phyloP scores from a whole-genome alignment of 2,329 filamentous ascomycete species.

The Nemania sp. region DNA sequence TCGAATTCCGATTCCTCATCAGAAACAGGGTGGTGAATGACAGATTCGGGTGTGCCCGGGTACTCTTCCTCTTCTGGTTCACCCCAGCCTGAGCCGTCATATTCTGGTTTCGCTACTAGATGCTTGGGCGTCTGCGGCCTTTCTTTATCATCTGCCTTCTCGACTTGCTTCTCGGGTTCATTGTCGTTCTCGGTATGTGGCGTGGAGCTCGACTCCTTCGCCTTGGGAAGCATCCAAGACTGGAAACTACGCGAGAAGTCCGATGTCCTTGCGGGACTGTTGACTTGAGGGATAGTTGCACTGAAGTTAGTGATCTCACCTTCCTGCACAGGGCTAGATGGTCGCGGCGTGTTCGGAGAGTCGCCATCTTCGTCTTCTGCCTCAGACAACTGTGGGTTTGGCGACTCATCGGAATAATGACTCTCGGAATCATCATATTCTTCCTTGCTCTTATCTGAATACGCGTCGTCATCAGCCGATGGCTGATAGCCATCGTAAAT shows the following conservation, averaged over 20 bases:
- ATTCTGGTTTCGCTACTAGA: slow-evolving; percentile 61
- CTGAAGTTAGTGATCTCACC: slow-evolving; percentile 40
- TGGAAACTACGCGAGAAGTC: slow-evolving; percentile 52
- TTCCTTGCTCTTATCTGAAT: slow-evolving; percentile 41
- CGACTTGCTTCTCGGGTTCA: slow-evolving; percentile 45
- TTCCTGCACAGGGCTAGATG: slow-evolving; percentile 46
- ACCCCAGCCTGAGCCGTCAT: slow-evolving; percentile 61
- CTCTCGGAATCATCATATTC: slow-evolving; percentile 59
- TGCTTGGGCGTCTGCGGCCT: slow-evolving; percentile 54
- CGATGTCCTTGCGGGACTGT: slow-evolving; percentile 40
- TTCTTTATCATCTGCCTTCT: slow-evolving; percentile 40
- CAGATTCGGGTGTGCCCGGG: slow-evolving; percentile 81
- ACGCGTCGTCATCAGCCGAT: slow-evolving; percentile 47
- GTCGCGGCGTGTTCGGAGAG: slow-evolving; percentile 55
- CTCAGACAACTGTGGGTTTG: slow-evolving; percentile 34
- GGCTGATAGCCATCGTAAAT: slow-evolving; percentile 70
- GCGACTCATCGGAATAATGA: slow-evolving; percentile 56
- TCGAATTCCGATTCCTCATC: slow-evolving; percentile 45
- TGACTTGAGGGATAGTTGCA: slow-evolving; percentile 47
- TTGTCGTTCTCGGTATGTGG: slow-evolving; percentile 41
- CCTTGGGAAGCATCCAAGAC: slow-evolving; percentile 52
- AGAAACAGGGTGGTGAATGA: slow-evolving; percentile 76
- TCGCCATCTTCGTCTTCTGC: slow-evolving; percentile 46
- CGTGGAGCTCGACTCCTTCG: slow-evolving; percentile 44
- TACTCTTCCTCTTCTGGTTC: slow-evolving; percentile 61